phyloP scores from a whole-genome alignment of 2,329 filamentous ascomycete species.

The Apiospora phragmitis region DNA sequence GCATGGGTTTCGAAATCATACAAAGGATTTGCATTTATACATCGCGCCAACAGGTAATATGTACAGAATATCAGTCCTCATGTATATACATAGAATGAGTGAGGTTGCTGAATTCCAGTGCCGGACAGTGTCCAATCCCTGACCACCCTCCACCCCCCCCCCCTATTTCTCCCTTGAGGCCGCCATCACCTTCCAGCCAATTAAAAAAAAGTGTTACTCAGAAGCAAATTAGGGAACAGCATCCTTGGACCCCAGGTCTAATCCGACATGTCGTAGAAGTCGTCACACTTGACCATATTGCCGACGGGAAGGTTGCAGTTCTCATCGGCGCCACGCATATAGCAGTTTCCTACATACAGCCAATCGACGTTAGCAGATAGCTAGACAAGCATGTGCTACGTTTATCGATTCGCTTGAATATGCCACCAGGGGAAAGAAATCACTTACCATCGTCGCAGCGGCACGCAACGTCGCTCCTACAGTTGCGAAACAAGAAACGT shows the following conservation, averaged over 20 bases:
- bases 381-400: no score
- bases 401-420: no score
- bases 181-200: neutral
- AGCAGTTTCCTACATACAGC: neutral
- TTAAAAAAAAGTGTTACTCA: neutral
- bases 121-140: neutral
- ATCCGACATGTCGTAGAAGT: constrained; percentile 4
- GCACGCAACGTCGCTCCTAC: constrained; percentile 2
- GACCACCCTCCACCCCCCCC: no score
- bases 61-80: neutral
- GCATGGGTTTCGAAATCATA: neutral
- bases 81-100: neutral
- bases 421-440: no score
- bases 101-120: neutral
- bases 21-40: neutral
- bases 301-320: constrained; percentile 10
- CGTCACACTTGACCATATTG: neutral
- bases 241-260: neutral
- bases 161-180: no score
- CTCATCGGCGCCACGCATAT: constrained; percentile 6
- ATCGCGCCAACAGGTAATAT: neutral
- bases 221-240: neutral
- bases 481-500: neutral
- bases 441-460: constrained; percentile 4
- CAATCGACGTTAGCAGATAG: neutral